Base-by-base conservation (phyloP, 2,329 filamentous ascomycete genomes). In the Colletotrichum sp. region DNA sequence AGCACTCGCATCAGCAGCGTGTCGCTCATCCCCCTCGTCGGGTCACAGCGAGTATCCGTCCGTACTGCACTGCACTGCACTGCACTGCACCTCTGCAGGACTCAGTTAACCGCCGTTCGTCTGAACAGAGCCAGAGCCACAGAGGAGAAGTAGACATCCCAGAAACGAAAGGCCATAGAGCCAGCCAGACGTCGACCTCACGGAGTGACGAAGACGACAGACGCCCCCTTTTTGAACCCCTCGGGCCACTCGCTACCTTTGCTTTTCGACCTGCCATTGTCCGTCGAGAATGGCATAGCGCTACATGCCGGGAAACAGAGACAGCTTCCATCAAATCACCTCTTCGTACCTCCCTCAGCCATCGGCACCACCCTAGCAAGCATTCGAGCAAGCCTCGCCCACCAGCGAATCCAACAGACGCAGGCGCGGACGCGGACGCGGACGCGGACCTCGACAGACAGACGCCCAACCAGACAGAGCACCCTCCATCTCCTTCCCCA, bases 221-320 rank as follows among this genome's bases (percentile, higher is more conserved):
- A 26, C 68, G 44, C 49, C 28, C 59, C 59, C 36, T 55, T 71
- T 62, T 62, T 63, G 34, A 39, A 36, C 21, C 36, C 49, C 44
- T 49, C 44, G 10, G 44, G 44, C 44, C n/a, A 69, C 32, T 32
- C 30, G 3, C 62, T 34, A 39, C 52, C n/a, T 34, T 39, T 55
- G n/a, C 30, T 62, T 62, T 44, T 52, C 49, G 70, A 26, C 28
- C 49, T 69, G 64, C 34, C 44, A 73, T 64, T 64, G 71, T 65
- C 67, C 32, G 71, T 74, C 74, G 49, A 69, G 71, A 74, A 60
- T 52, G 70, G 70, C 57, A 74, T 76, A 76, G 74, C 70, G 74
- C 57, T 76, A 15, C 74, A 66, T 36, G 59, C 65, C 71, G 67
- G 65, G 59, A 65, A 44, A 60, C 13, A 69, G 59, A 68, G 70